These are phyloP conservation scores for Musa beccarii DNA, from an alignment of 176 grass and related monocot species.

Conservation along the genomic window DNA sequence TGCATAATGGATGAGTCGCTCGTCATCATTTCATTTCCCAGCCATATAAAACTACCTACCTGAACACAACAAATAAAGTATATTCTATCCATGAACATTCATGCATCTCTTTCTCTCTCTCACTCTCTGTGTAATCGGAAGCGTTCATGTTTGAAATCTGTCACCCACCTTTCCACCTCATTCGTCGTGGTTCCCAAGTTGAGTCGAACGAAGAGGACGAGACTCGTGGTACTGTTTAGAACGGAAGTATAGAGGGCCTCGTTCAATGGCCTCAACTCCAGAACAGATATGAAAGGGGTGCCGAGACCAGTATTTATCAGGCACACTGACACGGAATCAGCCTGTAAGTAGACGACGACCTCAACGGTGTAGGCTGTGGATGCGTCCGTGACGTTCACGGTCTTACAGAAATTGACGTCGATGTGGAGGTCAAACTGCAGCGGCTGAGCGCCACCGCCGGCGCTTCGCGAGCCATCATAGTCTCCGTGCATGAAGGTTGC, in stretches of 20 bases:
- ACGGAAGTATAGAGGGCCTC: constrained; percentile 5
- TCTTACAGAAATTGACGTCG: constrained; percentile 11
- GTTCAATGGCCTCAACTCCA: constrained; percentile 49
- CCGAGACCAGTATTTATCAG: constrained; percentile 16
- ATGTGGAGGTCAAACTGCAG: constrained; percentile 21
- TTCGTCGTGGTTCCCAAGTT: constrained; percentile 27
- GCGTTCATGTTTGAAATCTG: neutral
- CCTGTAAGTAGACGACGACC: neutral
- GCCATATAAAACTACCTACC: neutral
- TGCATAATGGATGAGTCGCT: neutral
- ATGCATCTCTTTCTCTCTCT: too few species aligned
- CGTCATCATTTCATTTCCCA: neutral
- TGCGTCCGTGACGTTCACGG: constrained; percentile 11
- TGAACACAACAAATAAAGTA: too few species aligned
- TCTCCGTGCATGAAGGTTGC: constrained; percentile 21
- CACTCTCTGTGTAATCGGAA: neutral
- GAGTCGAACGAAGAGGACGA: constrained; percentile 10
- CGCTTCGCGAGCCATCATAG: constrained; percentile 8
- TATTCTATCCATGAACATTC: too few species aligned
- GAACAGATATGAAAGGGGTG: constrained; percentile 54
- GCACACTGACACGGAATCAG: constrained; percentile 13
- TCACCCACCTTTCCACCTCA: constrained; percentile 14
- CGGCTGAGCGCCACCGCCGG: neutral
- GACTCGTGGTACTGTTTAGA: neutral
- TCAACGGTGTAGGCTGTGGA: neutral